Evolutionary conservation across 768 basidiomycete genomes (phyloP).

Genomic region (Rhizopogon vesiculosus): DNA sequence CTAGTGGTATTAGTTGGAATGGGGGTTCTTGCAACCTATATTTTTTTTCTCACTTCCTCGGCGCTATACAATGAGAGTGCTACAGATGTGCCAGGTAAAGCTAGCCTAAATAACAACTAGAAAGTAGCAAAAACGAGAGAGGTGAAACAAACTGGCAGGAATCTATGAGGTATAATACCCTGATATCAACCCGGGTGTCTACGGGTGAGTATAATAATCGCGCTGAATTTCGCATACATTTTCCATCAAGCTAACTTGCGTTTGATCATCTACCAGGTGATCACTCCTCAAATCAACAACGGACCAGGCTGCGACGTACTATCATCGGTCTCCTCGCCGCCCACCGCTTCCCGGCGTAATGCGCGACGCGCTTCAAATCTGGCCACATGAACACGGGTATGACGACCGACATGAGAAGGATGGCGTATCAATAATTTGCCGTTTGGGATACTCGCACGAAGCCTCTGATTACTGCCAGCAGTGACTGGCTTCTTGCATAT

Average conservation of each 20-base stretch:
- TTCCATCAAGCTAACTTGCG: neutral
- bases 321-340: constrained; percentile 23
- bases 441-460: no score
- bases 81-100: no score
- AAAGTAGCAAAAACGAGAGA: neutral
- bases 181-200: neutral
- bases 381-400: constrained; percentile 47
- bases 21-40: no score
- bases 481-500: no score
- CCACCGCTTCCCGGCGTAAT: constrained; percentile 43
- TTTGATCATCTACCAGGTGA: neutral
- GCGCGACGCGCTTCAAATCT: constrained; percentile 43
- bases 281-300: neutral
- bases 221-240: neutral
- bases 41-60: no score
- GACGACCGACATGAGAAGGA: constrained; percentile 55
- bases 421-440: constrained; percentile 19
- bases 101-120: neutral
- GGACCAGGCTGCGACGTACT: constrained; percentile 18
- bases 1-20: no score
- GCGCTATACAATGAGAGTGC: no score
- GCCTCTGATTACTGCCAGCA: no score
- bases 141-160: neutral
- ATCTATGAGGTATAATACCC: neutral
- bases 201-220: neutral